Evolutionary conservation across 345 rosid genomes (phyloP).

Genomic region (Eucalyptus pauciflora): DNA sequence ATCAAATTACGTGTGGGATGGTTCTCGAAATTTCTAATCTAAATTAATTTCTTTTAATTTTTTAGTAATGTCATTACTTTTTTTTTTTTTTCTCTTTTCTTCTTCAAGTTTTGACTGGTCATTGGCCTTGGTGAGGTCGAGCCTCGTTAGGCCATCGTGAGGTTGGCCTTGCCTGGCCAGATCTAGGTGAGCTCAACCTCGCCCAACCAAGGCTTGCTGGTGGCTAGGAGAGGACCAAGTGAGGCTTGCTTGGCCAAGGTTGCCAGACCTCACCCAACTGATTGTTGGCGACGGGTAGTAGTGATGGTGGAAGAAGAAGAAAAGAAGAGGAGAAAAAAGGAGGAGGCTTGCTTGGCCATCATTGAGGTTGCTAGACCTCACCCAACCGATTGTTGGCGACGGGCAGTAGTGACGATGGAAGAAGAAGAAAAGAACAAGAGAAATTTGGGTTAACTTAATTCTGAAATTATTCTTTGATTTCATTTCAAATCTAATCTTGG

Average conservation of each 20-base stretch:
- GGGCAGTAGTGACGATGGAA: no score
- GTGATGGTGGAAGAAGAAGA: no score
- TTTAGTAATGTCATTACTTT: no score
- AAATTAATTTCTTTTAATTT: no score
- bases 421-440: no score
- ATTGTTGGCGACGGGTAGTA: no score
- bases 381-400: accelerated
- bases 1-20: accelerated
- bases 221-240: no score
- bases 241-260: no score
- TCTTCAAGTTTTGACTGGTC: no score
- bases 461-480: accelerated
- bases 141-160: accelerated
- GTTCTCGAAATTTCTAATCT: no score
- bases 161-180: accelerated
- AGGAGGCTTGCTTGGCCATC: no score
- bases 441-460: accelerated
- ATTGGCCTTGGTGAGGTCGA: accelerated
- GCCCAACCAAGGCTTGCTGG: accelerated
- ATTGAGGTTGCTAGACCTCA: accelerated
- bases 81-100: accelerated
- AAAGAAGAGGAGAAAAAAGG: accelerated
- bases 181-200: no score
- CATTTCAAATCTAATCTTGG: accelerated
- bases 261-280: accelerated